These are phyloP conservation scores for Sistotremastrum suecicum DNA, from an alignment of 768 basidiomycete genomes.

Conservation along the genomic window DNA sequence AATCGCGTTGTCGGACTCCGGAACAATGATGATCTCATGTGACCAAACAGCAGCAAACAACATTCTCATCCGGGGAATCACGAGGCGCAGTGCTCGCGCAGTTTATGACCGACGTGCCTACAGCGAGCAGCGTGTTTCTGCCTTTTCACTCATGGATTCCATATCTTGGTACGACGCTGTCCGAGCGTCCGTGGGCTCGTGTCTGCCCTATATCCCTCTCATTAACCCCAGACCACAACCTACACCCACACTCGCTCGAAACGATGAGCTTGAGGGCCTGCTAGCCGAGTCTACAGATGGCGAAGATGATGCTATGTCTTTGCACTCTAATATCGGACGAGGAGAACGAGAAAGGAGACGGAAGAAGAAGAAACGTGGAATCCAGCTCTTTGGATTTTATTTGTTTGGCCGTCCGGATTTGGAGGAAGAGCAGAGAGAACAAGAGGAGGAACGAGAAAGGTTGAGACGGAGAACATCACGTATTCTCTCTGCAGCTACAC, in stretches of 20 bases:
- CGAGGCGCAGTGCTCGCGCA: too few species aligned
- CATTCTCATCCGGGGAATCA: too few species aligned
- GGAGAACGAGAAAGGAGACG: constrained; percentile 19
- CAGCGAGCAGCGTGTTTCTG: too few species aligned
- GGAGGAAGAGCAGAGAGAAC: constrained; percentile 45
- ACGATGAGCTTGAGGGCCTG: constrained; percentile 35
- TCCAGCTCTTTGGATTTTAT: constrained; percentile 52
- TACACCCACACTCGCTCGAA: constrained; percentile 16
- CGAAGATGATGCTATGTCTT: constrained; percentile 48
- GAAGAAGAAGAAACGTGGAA: constrained; percentile 18
- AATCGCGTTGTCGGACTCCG: too few species aligned
- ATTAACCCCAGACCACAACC: constrained; percentile 25
- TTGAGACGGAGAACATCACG: constrained; percentile 3
- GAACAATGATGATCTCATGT: too few species aligned
- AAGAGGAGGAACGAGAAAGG: constrained; percentile 14
- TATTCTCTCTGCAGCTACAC: constrained; percentile 24
- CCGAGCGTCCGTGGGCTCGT: constrained; percentile 42
- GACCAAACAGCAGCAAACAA: too few species aligned
- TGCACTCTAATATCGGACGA: constrained; percentile 46
- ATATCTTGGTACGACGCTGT: constrained; percentile 54
- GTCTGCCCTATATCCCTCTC: constrained; percentile 40
- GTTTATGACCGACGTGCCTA: too few species aligned
- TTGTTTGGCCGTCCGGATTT: constrained; percentile 54
- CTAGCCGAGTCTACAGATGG: constrained; percentile 29
- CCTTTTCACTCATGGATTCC: constrained; percentile 18